Percentiles rank a stretch among this genome's conserved stretches.
These are phyloP conservation scores for Umbilicaria muhlenbergii DNA, from an alignment of 495 filamentous ascomycete species.

Conservation along the genomic window DNA sequence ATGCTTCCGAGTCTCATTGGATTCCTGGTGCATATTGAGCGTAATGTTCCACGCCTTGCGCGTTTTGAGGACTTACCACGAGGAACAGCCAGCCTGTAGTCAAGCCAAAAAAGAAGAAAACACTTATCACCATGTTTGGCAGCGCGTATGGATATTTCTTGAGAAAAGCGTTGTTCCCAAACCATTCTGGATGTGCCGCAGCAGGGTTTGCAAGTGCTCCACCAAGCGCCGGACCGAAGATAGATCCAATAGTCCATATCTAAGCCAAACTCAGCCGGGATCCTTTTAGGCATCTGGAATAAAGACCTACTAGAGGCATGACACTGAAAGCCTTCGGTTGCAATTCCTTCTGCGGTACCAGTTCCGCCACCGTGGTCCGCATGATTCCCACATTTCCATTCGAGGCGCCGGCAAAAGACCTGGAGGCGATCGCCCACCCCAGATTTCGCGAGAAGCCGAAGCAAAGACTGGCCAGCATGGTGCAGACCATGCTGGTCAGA, in stretches of 20 bases:
- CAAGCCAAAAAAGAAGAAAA: conserved; percentile 60
- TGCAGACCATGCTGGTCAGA: conserved; percentile 49
- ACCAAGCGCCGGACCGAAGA: conserved; percentile 82
- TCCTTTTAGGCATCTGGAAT: conserved; percentile 3
- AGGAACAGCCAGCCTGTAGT: conserved; percentile 56
- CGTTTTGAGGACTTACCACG: conserved; percentile 18
- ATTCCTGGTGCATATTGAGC: conserved; percentile 38
- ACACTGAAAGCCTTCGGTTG: conserved; percentile 71
- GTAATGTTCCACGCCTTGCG: background rate
- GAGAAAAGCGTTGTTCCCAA: conserved; percentile 50
- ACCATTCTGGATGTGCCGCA: conserved; percentile 48
- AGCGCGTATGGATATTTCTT: conserved; percentile 62
- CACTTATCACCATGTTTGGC: conserved; percentile 62
- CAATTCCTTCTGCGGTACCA: conserved; percentile 67
- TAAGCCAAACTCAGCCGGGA: background rate
- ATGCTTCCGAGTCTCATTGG: conserved; percentile 47
- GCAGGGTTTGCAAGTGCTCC: conserved; percentile 71
- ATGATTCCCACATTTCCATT: conserved; percentile 74
- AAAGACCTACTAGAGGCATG: conserved; percentile 49
- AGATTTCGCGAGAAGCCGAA: conserved; percentile 69
- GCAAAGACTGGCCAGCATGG: conserved; percentile 54
- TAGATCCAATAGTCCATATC: conserved; percentile 60
- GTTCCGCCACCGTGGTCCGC: conserved; percentile 66
- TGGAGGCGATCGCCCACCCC: conserved; percentile 50
- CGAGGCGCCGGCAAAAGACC: conserved; percentile 51